These are phyloP conservation scores for Wallacemonas rigidus DNA, from an alignment of 208 protist species.

Conservation along the genomic window DNA sequence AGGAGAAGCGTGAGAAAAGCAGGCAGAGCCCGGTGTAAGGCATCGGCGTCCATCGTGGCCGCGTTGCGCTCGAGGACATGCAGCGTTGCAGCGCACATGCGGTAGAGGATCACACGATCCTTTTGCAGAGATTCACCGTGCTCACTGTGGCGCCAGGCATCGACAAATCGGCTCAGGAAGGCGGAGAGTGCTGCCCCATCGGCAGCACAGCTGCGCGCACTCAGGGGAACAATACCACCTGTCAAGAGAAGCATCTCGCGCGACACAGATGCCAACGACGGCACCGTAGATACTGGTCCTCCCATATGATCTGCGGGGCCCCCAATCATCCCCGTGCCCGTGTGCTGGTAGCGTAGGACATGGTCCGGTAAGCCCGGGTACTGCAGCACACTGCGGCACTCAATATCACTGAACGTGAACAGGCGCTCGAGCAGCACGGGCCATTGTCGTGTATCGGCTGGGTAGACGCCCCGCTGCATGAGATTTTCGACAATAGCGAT, in stretches of 20 bases:
- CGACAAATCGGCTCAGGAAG: constrained; percentile 43
- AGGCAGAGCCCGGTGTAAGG: constrained; percentile 11
- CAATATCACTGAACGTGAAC: constrained; percentile 54
- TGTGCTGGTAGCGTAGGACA: neutral
- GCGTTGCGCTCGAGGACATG: constrained; percentile 27
- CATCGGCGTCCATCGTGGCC: constrained; percentile 29
- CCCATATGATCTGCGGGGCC: too few relatives aligned
- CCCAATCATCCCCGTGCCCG: too few relatives aligned
- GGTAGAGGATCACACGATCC: constrained; percentile 8
- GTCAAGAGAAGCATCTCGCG: constrained; percentile 80
- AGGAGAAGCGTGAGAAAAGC: neutral
- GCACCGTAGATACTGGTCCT: neutral
- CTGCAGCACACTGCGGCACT: constrained; percentile 52
- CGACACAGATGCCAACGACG: constrained; percentile 32
- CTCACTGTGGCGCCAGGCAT: neutral
- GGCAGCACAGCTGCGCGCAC: constrained; percentile 51
- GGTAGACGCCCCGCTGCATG: constrained; percentile 32
- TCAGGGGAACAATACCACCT: constrained; percentile 82
- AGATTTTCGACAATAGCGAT: constrained; percentile 45
- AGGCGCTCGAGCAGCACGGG: constrained; percentile 49
- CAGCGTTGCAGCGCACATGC: constrained; percentile 28
- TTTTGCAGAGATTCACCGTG: neutral
- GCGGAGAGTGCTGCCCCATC: constrained; percentile 40
- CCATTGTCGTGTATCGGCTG: constrained; percentile 33
- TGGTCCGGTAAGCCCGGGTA: constrained; percentile 56